These are phyloP conservation scores for Stentor coeruleus DNA, from an alignment of 73 alveolate genomes.

Conservation along the genomic window DNA sequence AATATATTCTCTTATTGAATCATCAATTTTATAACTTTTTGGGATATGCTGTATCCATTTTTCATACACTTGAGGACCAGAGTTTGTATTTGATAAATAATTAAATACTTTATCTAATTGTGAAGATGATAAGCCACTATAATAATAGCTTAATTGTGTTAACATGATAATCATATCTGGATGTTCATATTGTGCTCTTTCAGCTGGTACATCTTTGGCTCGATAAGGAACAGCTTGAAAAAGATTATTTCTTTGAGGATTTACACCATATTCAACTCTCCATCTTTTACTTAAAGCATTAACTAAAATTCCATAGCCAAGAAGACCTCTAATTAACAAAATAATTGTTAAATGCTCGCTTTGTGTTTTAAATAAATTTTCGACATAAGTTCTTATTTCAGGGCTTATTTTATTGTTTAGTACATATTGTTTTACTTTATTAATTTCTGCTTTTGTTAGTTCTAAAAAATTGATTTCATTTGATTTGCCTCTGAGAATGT, in stretches of 20 bases:
- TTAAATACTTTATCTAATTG: background rate
- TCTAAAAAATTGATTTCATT: background rate
- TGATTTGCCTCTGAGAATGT: conserved; percentile 20
- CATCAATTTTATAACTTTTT: background rate
- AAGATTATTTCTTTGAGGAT: conserved; percentile 4
- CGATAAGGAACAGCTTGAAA: conserved; percentile 42
- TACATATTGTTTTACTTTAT: background rate
- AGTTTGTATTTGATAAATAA: background rate
- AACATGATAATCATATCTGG: conserved; percentile 44
- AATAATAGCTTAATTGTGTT: conserved; percentile 34
- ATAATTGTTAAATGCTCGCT: background rate
- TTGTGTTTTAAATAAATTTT: too few relatives aligned
- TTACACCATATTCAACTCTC: conserved; percentile 38
- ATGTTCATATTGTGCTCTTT: conserved; percentile 44
- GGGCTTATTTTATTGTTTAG: background rate
- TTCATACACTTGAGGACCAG: background rate
- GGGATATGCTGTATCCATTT: background rate
- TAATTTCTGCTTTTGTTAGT: background rate
- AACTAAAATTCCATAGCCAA: conserved; percentile 27
- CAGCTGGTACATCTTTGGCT: conserved; percentile 49
- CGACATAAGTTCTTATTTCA: background rate
- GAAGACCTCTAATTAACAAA: conserved; percentile 14
- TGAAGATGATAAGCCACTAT: conserved; percentile 26
- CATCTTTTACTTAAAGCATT: conserved; percentile 31
- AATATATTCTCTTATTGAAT: background rate